Conservation (phyloP, 2,329 filamentous ascomycete genomes). For the Lasiodiplodia gonubiensis region DNA sequence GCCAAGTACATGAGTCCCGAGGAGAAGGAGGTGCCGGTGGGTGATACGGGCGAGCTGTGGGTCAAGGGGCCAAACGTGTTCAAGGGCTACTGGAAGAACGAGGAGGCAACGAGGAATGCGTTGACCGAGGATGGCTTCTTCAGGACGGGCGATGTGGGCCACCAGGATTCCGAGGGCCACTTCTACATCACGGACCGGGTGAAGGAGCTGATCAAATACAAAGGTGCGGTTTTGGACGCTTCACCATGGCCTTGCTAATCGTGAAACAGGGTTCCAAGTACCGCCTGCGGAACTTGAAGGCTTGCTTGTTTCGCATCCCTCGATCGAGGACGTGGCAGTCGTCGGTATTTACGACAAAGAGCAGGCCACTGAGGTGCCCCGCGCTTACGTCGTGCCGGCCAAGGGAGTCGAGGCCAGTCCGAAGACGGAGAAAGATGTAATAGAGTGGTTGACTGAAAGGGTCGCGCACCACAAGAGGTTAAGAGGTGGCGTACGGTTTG, state of each 20-base stretch:
- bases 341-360: conserved; percentile 53
- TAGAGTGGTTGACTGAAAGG: conserved; percentile 49
- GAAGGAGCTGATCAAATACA: conserved; percentile 52
- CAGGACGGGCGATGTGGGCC: conserved; percentile 86
- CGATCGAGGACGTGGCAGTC: conserved; percentile 53
- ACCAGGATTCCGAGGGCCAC: conserved; percentile 76
- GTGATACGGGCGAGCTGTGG: conserved; percentile 65
- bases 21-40: conserved; percentile 65
- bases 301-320: conserved; percentile 48
- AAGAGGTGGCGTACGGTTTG: conserved; percentile 53
- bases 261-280: conserved; percentile 50
- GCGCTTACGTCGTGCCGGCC: conserved; percentile 46
- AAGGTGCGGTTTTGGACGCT: conserved; percentile 32
- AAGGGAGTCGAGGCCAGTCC: conserved; percentile 40
- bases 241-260: not conserved
- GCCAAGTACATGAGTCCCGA: conserved; percentile 75
- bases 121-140: conserved; percentile 83
- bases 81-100: conserved; percentile 77
- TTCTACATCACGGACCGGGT: conserved; percentile 87
- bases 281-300: conserved; percentile 56
- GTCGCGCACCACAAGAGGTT: conserved; percentile 56
- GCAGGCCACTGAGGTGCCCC: conserved; percentile 52
- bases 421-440: conserved; percentile 46
- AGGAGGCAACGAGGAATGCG: conserved; percentile 71
- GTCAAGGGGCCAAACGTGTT: conserved; percentile 82